phyloP scores from a whole-genome alignment of 2,329 filamentous ascomycete species.

The Penicillium hesseltinei region DNA sequence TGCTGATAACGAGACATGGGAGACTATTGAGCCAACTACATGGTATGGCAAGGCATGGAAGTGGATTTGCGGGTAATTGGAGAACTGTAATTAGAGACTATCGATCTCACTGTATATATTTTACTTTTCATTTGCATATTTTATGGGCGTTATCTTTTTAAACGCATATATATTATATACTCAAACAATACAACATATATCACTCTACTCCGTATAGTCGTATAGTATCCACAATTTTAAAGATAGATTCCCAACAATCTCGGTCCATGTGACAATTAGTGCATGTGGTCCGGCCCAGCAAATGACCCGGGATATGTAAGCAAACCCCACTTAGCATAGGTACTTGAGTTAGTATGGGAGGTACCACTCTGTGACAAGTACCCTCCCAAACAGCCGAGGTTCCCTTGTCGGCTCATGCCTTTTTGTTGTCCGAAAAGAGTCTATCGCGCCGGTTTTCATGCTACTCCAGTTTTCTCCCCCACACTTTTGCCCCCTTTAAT shows the following conservation, averaged over 20 bases:
- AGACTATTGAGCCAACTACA: slow-evolving; percentile 31
- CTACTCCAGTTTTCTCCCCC: slow-evolving; percentile 16
- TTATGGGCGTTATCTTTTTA: not conserved
- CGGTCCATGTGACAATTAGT: slow-evolving; percentile 17
- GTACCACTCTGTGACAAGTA: slow-evolving; percentile 7
- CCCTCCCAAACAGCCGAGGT: slow-evolving; percentile 20
- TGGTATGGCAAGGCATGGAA: slow-evolving; percentile 30
- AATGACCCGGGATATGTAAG: slow-evolving; percentile 11
- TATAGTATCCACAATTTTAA: not conserved
- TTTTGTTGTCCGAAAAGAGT: slow-evolving; percentile 15
- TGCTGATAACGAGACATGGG: slow-evolving; percentile 37
- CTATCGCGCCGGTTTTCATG: slow-evolving; percentile 19
- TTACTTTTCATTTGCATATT: not conserved
- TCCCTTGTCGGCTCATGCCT: slow-evolving; percentile 5
- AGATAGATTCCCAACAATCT: not conserved
- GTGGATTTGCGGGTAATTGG: slow-evolving; percentile 20
- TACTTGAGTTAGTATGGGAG: slow-evolving; percentile 12
- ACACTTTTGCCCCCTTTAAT: slow-evolving; percentile 13
- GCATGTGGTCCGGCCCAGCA: slow-evolving; percentile 14
- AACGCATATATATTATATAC: not conserved
- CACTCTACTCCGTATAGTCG: too few species aligned
- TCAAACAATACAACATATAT: too few species aligned
- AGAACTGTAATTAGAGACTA: not conserved
- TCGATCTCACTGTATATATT: not conserved
- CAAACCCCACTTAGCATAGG: slow-evolving; percentile 1